Evolutionary conservation across 805 yeast species (phyloP).

Genomic region (Komagataella pseudopastoris): DNA sequence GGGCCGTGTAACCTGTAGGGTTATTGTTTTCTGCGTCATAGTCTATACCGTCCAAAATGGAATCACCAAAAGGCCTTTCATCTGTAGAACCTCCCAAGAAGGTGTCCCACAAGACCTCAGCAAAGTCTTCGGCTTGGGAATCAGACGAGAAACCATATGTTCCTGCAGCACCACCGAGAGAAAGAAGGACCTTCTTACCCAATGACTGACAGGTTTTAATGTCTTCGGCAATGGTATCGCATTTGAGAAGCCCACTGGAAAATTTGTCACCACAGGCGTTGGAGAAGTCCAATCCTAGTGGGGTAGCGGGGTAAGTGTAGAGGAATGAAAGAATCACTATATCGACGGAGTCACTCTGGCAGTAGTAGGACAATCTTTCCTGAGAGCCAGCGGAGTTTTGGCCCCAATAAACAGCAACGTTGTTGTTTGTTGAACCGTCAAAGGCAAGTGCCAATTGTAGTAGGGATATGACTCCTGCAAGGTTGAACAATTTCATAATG

Average conservation of each 20-base stretch:
- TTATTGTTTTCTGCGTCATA: slow-evolving; percentile 54
- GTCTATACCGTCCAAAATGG: slow-evolving; percentile 77
- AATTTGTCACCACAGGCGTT: slow-evolving; percentile 26
- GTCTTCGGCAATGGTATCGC: slow-evolving; percentile 38
- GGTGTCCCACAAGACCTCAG: slow-evolving; percentile 44
- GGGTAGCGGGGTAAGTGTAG: slow-evolving; percentile 35
- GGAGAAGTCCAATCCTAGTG: slow-evolving; percentile 43
- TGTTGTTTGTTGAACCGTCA: slow-evolving; percentile 27
- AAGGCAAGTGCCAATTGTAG: slow-evolving; percentile 10
- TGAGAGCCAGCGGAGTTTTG: slow-evolving; percentile 54
- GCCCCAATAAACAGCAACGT: slow-evolving; percentile 84
- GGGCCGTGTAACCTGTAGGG: slow-evolving; percentile 52
- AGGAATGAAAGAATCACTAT: slow-evolving; percentile 63
- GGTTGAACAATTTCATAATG: not conserved
- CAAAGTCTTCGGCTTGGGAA: slow-evolving; percentile 44
- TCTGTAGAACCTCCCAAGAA: slow-evolving; percentile 43
- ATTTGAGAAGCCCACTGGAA: slow-evolving; percentile 26
- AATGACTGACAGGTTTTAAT: slow-evolving; percentile 60
- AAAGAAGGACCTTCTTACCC: slow-evolving; percentile 70
- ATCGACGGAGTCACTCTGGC: slow-evolving; percentile 58
- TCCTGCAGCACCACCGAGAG: slow-evolving; percentile 66
- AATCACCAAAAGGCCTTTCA: slow-evolving; percentile 50
- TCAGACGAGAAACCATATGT: slow-evolving; percentile 38
- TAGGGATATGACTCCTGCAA: not conserved
- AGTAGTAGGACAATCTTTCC: slow-evolving; percentile 37